phyloP scores from a whole-genome alignment of 306 rosid genomes.

The Clitoria ternatea region DNA sequence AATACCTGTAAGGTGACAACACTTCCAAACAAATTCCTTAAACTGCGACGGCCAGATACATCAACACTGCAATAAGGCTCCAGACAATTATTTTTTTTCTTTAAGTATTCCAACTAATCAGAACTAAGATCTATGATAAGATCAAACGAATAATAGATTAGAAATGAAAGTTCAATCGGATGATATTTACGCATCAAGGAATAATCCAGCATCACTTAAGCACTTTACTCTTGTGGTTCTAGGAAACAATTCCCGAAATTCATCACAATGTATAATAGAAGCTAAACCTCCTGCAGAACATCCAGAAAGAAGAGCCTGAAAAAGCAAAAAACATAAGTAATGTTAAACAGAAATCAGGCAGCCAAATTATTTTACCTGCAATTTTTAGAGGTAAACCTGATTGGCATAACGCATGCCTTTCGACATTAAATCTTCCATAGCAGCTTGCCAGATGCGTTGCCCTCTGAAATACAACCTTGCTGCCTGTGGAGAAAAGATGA shows the following conservation, averaged over 20 bases:
- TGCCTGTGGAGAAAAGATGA: conserved; percentile 39
- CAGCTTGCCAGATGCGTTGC: conserved; percentile 78
- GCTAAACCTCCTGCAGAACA: conserved; percentile 92
- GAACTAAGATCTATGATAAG: background rate
- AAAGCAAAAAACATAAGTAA: background rate
- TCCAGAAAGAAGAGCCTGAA: conserved; percentile 78
- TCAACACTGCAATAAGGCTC: conserved; percentile 46
- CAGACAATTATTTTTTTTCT: conserved; percentile 9
- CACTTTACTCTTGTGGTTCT: conserved; percentile 65
- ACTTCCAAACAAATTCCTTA: conserved; percentile 60
- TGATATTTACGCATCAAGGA: conserved; percentile 65
- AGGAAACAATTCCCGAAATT: conserved; percentile 58
- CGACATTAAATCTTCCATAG: conserved; percentile 71
- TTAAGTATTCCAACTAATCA: background rate
- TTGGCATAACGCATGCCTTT: conserved; percentile 80
- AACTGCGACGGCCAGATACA: conserved; percentile 65
- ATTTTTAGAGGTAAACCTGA: conserved; percentile 43
- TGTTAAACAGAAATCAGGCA: conserved; percentile 7
- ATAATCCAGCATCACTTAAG: conserved; percentile 79
- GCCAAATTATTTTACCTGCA: background rate
- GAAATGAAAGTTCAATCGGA: conserved; percentile 15
- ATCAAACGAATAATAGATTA: background rate
- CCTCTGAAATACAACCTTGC: conserved; percentile 73
- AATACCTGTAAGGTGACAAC: conserved; percentile 69
- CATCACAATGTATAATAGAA: conserved; percentile 76